Evolutionary conservation across 495 filamentous ascomycete species (phyloP).

Genomic region (Aspergillus biplanus): DNA sequence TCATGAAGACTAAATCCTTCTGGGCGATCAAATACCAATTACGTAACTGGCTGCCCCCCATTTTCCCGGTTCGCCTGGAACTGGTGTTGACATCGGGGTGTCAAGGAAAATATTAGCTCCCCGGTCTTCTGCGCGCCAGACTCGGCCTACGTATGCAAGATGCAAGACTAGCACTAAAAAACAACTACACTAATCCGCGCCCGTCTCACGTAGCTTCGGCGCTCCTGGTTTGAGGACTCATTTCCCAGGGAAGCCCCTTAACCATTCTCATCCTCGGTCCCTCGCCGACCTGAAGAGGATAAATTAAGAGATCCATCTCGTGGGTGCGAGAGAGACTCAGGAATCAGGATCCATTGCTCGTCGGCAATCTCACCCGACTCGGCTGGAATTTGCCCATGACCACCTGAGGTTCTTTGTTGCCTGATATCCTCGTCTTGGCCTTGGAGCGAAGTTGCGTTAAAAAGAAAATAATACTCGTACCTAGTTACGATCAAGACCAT

Average conservation of each 20-base stretch:
- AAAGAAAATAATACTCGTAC: too few relatives aligned
- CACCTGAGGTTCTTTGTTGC: too few relatives aligned
- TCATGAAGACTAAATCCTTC: conserved; percentile 12
- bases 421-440: too few relatives aligned
- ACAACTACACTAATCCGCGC: too few relatives aligned
- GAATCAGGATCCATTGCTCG: background rate
- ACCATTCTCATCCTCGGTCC: too few relatives aligned
- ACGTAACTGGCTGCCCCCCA: conserved; percentile 7
- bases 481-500: background rate
- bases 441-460: too few relatives aligned
- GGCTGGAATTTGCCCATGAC: background rate
- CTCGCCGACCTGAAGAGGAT: background rate
- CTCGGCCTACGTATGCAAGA: conserved; percentile 15
- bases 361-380: conserved; percentile 6
- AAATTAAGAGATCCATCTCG: conserved; percentile 11
- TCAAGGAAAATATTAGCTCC: too few relatives aligned
- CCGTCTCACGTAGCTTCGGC: too few relatives aligned
- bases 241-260: too few relatives aligned
- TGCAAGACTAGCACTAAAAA: conserved; percentile 4
- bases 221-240: too few relatives aligned
- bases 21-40: conserved; percentile 9
- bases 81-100: background rate
- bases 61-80: background rate
- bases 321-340: background rate
- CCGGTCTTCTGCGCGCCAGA: background rate